Base-by-base conservation (phyloP, 352 stramenopile species). In the Phytopythium mirpurense region DNA sequence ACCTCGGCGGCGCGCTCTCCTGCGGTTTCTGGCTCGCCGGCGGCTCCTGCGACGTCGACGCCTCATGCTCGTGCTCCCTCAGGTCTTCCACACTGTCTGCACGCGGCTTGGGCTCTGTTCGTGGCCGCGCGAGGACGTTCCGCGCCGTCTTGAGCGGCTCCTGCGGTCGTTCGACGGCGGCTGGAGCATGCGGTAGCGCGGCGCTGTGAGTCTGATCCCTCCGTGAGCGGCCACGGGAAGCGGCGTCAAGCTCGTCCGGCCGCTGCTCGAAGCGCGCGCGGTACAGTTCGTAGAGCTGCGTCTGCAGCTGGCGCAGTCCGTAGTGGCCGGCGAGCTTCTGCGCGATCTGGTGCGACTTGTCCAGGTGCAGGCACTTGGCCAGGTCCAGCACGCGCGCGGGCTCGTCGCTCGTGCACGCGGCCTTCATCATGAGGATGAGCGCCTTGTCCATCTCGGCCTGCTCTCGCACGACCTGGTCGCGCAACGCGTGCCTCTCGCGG, bases 401-500 rank as follows among this genome's bases (percentile, higher is more conserved):
- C 43, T 90, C 69, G 55, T 94, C 83, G 34, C 70, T 77, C 16
- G 62, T 70, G 51, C 75, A 94, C 23, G 79, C 79, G 6, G 64
- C 73, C 55, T 94, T 90, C 78, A 94, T 87, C 67, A 91, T 88
- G 11, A 94, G 50, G 51, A 94, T 88, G 26, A 94, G 60, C 1
- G 76, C 56, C 63, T 94, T 94, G 56, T 94, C 83, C 73, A 89
- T 87, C 47, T 88, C 81, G 23, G 83, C 83, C 38, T 92, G 72
- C 18, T 90, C 78, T 2, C 70, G 65, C 2, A 90, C 71, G 5
- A 83, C 49, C 47, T 73, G 63, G 46, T 75, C 57, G 19, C 65
- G 63, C 0, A 63, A 54, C 12, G 67, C 47, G 2, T 55, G 56
- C n/a, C 27, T 31, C 15, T 64, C 56, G 1, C 29, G 40, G 14